phyloP scores from a whole-genome alignment of 345 rosid species.

The Clausena lansium region DNA sequence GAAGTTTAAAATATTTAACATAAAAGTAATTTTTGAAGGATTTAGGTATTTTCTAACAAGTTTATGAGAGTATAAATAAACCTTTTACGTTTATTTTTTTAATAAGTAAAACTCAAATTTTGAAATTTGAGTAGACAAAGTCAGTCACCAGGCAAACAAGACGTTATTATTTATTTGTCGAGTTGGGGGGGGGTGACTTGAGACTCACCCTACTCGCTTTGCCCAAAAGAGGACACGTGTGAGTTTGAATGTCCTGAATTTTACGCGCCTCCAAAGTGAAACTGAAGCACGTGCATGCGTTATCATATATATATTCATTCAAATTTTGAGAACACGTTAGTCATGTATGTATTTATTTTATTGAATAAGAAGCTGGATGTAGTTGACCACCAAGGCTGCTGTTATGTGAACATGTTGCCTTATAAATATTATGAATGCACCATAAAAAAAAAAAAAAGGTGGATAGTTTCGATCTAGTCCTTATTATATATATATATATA shows the following conservation, averaged over 20 bases:
- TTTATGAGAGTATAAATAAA: too few relatives aligned
- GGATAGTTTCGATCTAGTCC: too few relatives aligned
- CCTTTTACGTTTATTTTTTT: too few relatives aligned
- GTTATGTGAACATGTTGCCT: neutral
- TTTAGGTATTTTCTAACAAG: too few relatives aligned
- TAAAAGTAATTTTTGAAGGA: too few relatives aligned
- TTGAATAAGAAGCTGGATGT: neutral
- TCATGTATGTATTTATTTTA: neutral
- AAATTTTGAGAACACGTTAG: neutral
- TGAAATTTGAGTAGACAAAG: neutral
- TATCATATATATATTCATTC: neutral
- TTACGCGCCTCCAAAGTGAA: neutral
- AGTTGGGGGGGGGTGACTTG: neutral
- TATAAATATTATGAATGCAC: too few relatives aligned
- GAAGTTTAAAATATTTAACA: too few relatives aligned
- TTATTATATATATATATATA: too few relatives aligned
- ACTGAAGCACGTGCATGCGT: neutral
- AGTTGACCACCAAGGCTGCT: neutral
- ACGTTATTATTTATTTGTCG: neutral
- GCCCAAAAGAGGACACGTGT: neutral
- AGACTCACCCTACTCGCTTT: neutral
- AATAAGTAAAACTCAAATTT: neutral
- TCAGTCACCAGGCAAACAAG: neutral
- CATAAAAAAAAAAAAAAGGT: too few relatives aligned
- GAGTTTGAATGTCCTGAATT: too few relatives aligned